Conservation (phyloP, 768 basidiomycete species). For the Porpolomopsis calyptriformis region DNA sequence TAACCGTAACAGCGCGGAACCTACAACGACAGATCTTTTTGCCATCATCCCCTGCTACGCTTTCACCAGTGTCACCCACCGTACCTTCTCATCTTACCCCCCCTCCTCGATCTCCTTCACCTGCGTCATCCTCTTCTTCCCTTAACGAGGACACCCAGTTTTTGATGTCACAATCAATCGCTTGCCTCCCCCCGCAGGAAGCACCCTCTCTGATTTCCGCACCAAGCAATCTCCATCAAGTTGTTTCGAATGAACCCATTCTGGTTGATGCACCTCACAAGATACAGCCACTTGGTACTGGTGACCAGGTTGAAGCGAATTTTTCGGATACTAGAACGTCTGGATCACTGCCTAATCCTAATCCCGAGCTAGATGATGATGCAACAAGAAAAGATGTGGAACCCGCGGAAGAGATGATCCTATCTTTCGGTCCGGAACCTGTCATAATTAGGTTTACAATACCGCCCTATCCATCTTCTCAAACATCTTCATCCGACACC, state of each 20-base stretch:
- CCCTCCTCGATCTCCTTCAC: conserved; percentile 27
- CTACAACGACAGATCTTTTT: conserved; percentile 18
- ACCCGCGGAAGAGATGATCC: conserved; percentile 32
- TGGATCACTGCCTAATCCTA: background rate
- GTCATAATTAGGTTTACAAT: conserved; percentile 46
- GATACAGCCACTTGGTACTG: too few species aligned
- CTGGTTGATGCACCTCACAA: too few species aligned
- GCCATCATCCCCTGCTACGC: conserved; percentile 13
- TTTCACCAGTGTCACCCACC: conserved; percentile 11
- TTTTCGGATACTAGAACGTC: conserved; percentile 1
- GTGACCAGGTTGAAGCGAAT: conserved; percentile 1
- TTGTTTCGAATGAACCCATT: too few species aligned
- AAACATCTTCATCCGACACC: too few species aligned
- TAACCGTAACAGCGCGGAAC: conserved; percentile 43
- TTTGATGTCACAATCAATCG: conserved; percentile 70
- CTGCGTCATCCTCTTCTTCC: conserved; percentile 45
- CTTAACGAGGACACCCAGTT: conserved; percentile 56
- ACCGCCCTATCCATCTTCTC: conserved; percentile 19
- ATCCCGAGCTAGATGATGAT: background rate
- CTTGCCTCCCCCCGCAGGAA: conserved; percentile 43
- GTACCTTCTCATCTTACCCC: conserved; percentile 17
- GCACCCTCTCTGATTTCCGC: conserved; percentile 25
- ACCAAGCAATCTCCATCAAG: conserved; percentile 6
- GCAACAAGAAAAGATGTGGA: background rate
- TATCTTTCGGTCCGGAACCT: conserved; percentile 57